Conservation (phyloP, 2,329 filamentous ascomycete species). For the Conoideocrella luteorostrata region DNA sequence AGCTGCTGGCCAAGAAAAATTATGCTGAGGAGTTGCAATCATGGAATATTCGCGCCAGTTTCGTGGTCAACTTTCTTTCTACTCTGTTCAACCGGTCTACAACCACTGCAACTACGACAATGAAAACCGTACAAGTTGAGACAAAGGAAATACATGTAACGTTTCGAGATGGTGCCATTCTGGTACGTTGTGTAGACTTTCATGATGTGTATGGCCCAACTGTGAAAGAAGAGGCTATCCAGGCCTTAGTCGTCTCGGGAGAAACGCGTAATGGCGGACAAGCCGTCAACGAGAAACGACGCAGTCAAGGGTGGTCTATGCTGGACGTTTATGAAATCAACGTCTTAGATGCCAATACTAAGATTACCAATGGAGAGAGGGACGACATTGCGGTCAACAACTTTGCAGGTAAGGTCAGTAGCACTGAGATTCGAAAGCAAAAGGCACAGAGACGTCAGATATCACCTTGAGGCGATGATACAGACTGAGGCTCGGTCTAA, state of each 20-base stretch:
- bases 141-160: constrained; percentile 32
- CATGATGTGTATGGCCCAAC: constrained; percentile 88
- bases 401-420: constrained; percentile 84
- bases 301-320: constrained; percentile 65
- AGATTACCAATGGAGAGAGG: constrained; percentile 27
- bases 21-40: constrained; percentile 73
- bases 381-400: constrained; percentile 38
- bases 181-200: constrained; percentile 76
- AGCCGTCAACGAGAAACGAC: constrained; percentile 78
- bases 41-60: constrained; percentile 68
- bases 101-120: constrained; percentile 18
- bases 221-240: constrained; percentile 71
- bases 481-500: no score
- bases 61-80: constrained; percentile 66
- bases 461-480: neutral
- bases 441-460: constrained; percentile 7
- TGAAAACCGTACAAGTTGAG: constrained; percentile 2
- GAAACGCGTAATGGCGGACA: constrained; percentile 81
- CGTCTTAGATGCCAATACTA: constrained; percentile 63
- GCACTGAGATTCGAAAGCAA: constrained; percentile 67
- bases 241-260: constrained; percentile 76
- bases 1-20: constrained; percentile 82
- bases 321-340: constrained; percentile 85
- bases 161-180: constrained; percentile 54
- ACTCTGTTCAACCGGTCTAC: constrained; percentile 49